Base-by-base conservation (phyloP, 768 basidiomycete species). In the Astraeus odoratus region DNA sequence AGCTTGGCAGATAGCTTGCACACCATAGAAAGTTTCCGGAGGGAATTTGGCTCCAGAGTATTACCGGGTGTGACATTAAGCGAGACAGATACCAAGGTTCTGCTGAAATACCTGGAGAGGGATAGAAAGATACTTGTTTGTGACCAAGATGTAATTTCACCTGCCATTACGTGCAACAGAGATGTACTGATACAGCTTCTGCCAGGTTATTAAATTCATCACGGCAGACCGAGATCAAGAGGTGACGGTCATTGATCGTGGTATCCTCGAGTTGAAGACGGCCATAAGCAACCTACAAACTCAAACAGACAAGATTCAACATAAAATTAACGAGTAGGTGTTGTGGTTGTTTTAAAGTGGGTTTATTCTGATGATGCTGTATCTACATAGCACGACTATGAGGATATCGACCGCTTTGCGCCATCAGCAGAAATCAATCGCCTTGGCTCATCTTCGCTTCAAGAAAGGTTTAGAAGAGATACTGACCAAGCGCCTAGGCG, bases 401-500 rank as follows among this genome's bases (percentile, higher is more conserved):
- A 83, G 84, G 56, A 84, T 86, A 0, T 71, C 79, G 19, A 65
- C 65, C 5, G 81, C 88, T 3, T 61, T 96, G 18, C 70, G 72
- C 18, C 76, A 77, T 48, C 80, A 83, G 48, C 86, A 80, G 49
- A 90, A 89, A 63, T 59, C 77, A 1, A 64, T 83, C 7, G 91
- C 95, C 0, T 58, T 93, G 24, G 79, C 76, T 10, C 79, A 86
- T 54, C 69, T 97, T n/a, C 78, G 85, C 31, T 80, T 83, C 24
- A 82, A 82, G 54, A 95, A 91, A 57, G 80, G 80, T 43, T 67
- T 93, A 6, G 85, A 94, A 52, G 86, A 84, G 10, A 63, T 93
- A 0, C 67, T 94, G 13, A 66, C 67, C 22, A 91, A 91, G 57
- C 81, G 92, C 10, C 61, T 93, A 3, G 76, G 71, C 8, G 82